Percentiles rank a stretch among this genome's conserved stretches.
These are phyloP conservation scores for Ophiocordyceps sinensis DNA, from an alignment of 2,329 filamentous ascomycete species.

Conservation along the genomic window DNA sequence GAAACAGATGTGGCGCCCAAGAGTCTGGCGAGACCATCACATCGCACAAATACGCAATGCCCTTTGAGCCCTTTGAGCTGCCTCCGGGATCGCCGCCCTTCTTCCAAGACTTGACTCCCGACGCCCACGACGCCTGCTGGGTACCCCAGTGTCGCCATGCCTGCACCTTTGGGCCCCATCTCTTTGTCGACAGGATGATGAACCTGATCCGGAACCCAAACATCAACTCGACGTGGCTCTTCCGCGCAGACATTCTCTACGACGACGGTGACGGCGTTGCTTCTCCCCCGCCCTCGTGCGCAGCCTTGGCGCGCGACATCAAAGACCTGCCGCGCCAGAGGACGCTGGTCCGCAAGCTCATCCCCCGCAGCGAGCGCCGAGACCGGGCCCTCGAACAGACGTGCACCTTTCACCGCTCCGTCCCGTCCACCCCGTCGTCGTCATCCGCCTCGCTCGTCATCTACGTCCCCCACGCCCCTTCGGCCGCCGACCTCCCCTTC, in stretches of 20 bases:
- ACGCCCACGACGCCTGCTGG: conserved; percentile 22
- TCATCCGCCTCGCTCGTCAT: conserved; percentile 35
- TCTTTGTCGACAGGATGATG: conserved; percentile 54
- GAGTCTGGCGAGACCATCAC: not conserved
- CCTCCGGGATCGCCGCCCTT: conserved; percentile 11
- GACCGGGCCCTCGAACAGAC: conserved; percentile 71
- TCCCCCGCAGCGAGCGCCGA: conserved; percentile 67
- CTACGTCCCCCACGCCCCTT: conserved; percentile 60
- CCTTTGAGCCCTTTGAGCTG: conserved; percentile 15
- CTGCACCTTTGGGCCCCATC: conserved; percentile 47
- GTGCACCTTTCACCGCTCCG: conserved; percentile 51
- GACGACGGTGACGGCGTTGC: conserved; percentile 10
- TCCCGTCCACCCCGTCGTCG: conserved; percentile 7
- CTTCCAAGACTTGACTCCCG: conserved; percentile 11
- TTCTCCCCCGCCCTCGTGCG: conserved; percentile 1
- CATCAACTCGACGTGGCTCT: conserved; percentile 62
- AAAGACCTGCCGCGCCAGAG: conserved; percentile 30
- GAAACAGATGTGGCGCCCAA: not conserved
- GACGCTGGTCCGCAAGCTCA: conserved; percentile 59
- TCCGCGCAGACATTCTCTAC: conserved; percentile 59
- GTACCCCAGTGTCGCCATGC: conserved; percentile 36
- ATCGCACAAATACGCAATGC: conserved; percentile 2
- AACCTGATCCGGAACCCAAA: conserved; percentile 71
- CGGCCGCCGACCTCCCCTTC: conserved; percentile 55
- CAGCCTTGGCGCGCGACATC: conserved; percentile 6